A percentile compares a stretch with the other conserved stretches of the same genome.
Conservation (phyloP, 371 early-diverging fungal species). For the Chytridium lagenaria region DNA sequence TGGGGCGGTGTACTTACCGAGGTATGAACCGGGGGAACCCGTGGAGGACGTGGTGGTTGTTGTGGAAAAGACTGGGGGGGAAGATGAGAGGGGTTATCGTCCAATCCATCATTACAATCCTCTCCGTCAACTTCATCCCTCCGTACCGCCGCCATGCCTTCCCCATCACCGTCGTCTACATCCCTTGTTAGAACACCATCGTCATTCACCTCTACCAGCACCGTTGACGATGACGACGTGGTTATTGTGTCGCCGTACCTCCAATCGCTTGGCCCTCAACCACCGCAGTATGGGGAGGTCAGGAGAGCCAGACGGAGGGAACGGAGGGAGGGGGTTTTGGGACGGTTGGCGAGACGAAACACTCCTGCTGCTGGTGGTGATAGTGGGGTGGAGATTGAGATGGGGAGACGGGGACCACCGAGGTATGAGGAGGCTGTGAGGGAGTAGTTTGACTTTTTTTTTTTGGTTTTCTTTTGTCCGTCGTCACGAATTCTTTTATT, state of each 20-base stretch:
- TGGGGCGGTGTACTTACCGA: constrained; percentile 5
- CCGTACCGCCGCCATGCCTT: not conserved
- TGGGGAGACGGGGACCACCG: too few relatives aligned
- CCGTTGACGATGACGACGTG: too few relatives aligned
- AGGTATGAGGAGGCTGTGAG: too few relatives aligned
- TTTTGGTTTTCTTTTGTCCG: too few relatives aligned
- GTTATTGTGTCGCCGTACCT: not conserved
- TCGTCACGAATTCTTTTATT: too few relatives aligned
- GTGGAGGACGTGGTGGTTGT: not conserved
- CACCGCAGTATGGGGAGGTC: not conserved
- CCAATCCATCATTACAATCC: not conserved
- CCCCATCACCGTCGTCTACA: too few relatives aligned
- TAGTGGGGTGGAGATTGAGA: not conserved
- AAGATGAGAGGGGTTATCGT: not conserved
- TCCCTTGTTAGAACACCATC: too few relatives aligned
- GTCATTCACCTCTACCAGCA: too few relatives aligned
- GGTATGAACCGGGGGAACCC: constrained; percentile 5
- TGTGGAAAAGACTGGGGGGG: not conserved
- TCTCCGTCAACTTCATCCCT: not conserved
- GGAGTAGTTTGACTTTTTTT: not conserved
- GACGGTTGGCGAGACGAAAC: not conserved
- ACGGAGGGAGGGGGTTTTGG: not conserved
- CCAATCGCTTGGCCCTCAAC: not conserved
- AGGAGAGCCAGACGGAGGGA: not conserved
- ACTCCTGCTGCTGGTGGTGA: not conserved